phyloP scores from a whole-genome alignment of 345 rosid genomes.

The Anastatica hierochuntica region DNA sequence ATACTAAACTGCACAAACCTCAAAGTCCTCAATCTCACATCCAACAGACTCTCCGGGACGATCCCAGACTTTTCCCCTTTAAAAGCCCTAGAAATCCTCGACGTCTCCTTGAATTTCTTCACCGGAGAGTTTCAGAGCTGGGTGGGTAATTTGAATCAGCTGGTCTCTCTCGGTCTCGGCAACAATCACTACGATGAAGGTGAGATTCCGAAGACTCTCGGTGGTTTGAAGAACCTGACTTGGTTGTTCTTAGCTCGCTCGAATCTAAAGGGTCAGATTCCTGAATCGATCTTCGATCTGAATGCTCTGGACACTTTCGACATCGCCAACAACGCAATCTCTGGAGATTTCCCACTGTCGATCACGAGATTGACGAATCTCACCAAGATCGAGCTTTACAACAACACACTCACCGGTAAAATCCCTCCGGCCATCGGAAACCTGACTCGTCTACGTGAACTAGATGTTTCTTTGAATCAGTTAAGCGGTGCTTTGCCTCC shows the following conservation, averaged over 20 bases:
- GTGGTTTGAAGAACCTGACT: constrained; percentile 59
- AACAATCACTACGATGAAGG: constrained; percentile 38
- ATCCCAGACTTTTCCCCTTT: constrained; percentile 59
- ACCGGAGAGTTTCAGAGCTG: constrained; percentile 55
- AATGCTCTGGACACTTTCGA: constrained; percentile 40
- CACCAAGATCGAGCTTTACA: constrained; percentile 50
- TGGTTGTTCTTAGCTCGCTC: constrained; percentile 37
- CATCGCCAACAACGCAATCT: constrained; percentile 42
- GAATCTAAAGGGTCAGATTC: constrained; percentile 48
- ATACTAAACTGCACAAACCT: constrained; percentile 41
- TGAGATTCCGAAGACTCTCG: constrained; percentile 46
- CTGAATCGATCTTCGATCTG: constrained; percentile 46
- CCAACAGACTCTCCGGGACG: constrained; percentile 39
- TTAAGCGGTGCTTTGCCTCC: constrained; percentile 47
- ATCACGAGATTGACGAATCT: constrained; percentile 49
- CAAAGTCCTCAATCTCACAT: constrained; percentile 44
- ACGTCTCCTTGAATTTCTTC: constrained; percentile 39
- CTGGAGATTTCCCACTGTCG: constrained; percentile 43
- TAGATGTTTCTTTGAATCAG: constrained; percentile 56
- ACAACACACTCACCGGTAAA: constrained; percentile 49
- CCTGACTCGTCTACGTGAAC: constrained; percentile 41
- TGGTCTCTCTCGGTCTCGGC: constrained; percentile 40
- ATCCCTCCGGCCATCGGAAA: constrained; percentile 49
- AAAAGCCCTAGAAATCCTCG: constrained; percentile 40
- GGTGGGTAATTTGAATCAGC: constrained; percentile 49